These are phyloP conservation scores for Nannochloris sp. DNA, from an alignment of 139 green algal species.

Conservation along the genomic window DNA sequence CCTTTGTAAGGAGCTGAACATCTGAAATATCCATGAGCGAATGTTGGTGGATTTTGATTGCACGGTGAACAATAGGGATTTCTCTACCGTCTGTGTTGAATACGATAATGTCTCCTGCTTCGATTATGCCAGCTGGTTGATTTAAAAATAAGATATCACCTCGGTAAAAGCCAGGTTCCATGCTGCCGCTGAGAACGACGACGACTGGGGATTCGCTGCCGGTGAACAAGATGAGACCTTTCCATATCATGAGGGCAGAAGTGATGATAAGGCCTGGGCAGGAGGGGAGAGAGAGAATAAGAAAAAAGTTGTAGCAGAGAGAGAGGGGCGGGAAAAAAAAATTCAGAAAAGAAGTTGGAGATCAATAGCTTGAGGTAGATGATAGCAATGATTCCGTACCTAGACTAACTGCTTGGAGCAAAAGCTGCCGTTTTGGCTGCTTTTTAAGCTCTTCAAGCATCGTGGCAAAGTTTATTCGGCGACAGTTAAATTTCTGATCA, in stretches of 20 bases:
- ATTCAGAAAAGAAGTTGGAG: not conserved
- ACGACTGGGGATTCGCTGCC: conserved; percentile 93
- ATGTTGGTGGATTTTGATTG: conserved; percentile 80
- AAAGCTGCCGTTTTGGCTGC: conserved; percentile 46
- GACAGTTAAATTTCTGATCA: too few relatives aligned
- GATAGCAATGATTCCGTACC: conserved; percentile 25
- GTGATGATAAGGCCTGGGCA: conserved; percentile 85
- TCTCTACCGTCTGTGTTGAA: conserved; percentile 91
- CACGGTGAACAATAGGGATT: conserved; percentile 96
- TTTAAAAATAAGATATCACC: conserved; percentile 98
- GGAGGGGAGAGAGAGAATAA: not conserved
- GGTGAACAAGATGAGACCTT: conserved; percentile 87
- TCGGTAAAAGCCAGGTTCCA: conserved; percentile 94
- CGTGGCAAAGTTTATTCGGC: too few relatives aligned
- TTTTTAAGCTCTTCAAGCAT: conserved; percentile 10
- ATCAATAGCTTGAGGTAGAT: not conserved
- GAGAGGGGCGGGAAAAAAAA: not conserved
- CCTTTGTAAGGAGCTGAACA: conserved; percentile 91
- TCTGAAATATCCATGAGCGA: conserved; percentile 4
- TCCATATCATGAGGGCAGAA: conserved; percentile 97
- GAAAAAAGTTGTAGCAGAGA: not conserved
- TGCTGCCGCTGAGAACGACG: conserved; percentile 94
- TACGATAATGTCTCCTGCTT: conserved; percentile 73
- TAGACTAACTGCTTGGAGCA: conserved; percentile 60
- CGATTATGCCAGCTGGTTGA: conserved; percentile 46